Evolutionary conservation across 2,329 filamentous ascomycete species (phyloP), one percentile per base, ranked within the genome.

Genomic region (Metarhizium anisopliae): DNA sequence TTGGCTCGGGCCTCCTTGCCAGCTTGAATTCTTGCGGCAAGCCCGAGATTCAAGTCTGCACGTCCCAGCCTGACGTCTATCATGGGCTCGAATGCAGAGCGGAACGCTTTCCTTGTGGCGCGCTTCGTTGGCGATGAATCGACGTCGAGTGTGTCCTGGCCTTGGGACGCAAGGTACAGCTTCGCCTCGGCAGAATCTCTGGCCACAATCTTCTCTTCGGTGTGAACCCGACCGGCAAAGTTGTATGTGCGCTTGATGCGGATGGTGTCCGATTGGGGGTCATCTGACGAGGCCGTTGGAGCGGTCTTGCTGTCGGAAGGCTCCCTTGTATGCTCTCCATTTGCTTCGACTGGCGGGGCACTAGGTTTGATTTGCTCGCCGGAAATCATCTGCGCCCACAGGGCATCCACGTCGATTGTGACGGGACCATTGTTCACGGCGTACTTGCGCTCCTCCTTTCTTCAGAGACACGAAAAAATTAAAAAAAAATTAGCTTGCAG

Each of bases 201-300:
- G 3, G 82, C 73, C 1, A 90, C 84, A 11, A 85, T 72, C 66
- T 88, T 89, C 66, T 89, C 84, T 64, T 90, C 87, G 0, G 80
- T 86, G 63, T 87, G 83, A 13, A 86, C 77, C 63, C 86, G 82
- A 35, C 87, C 87, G 40, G 87, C 87, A 62, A 90, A 90, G 62
- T 86, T 87, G 70, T 89, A 90, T 14, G 82, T 85, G 35, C 85
- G 83, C 63, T 84, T 87, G 59, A 90, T 86, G 58, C 78, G 80
- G 62, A 90, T 76, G 71, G 76, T 77, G 5, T 71, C 55, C 29
- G 49, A n/a, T 18, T 52, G 55, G 8, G 47, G n/a, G 20, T 11
- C 8, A 18, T 40, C 40, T 8, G 50, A 6, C 11, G 56, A 38
- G 10, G 18, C 40, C 6, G 20, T 32, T 49, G 45, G 6, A 6